These are phyloP conservation scores for Starmerella davenportii DNA, from an alignment of 805 yeast genomes.

Conservation along the genomic window DNA sequence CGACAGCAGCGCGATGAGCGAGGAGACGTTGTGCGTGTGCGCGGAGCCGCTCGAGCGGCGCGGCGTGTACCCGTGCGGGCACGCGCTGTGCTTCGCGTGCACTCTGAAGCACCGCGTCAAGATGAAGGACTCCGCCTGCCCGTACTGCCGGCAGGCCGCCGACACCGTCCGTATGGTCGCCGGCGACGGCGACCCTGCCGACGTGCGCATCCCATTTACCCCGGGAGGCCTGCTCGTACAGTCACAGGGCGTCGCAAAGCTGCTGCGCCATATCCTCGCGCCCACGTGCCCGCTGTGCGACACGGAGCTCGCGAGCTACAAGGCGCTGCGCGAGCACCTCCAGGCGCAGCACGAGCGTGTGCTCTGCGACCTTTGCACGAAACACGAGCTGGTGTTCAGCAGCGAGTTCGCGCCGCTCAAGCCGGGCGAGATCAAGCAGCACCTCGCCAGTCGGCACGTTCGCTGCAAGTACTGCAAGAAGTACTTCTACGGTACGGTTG, in stretches of 20 bases:
- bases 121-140: constrained; percentile 54
- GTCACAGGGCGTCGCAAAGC: constrained; percentile 25
- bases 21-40: constrained; percentile 52
- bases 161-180: constrained; percentile 37
- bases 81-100: constrained; percentile 67
- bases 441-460: constrained; percentile 55
- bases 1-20: background rate
- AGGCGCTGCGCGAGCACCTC: constrained; percentile 46
- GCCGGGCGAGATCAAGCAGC: constrained; percentile 44
- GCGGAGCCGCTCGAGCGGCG: constrained; percentile 49
- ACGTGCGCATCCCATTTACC: constrained; percentile 20
- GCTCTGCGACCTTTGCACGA: constrained; percentile 60
- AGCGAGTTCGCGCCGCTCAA: constrained; percentile 48
- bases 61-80: constrained; percentile 70
- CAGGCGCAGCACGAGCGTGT: constrained; percentile 40
- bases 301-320: constrained; percentile 27
- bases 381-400: constrained; percentile 61
- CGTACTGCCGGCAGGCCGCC: constrained; percentile 65
- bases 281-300: constrained; percentile 21
- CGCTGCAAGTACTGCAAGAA: constrained; percentile 57
- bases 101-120: constrained; percentile 67
- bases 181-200: constrained; percentile 22
- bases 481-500: constrained; percentile 78
- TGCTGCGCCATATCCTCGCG: constrained; percentile 37
- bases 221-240: constrained; percentile 8